A percentile compares a stretch with the other conserved stretches of the same genome.
These are phyloP conservation scores for Penicillium steckii DNA, from an alignment of 495 filamentous ascomycete genomes.

Conservation along the genomic window DNA sequence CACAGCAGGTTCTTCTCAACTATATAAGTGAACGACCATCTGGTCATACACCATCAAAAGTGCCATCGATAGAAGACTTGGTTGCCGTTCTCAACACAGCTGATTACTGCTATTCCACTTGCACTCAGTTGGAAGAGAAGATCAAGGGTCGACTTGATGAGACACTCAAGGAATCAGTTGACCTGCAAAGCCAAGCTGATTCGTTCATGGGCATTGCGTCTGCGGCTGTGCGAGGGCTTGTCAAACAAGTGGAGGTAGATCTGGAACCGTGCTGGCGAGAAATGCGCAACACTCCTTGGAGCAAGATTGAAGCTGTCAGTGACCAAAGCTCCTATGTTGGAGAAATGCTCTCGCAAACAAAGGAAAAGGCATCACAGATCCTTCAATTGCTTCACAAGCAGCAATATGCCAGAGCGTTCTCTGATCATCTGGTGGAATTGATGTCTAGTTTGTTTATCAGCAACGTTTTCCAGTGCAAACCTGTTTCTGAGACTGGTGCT, in stretches of 20 bases:
- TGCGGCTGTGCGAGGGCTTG: conserved; percentile 79
- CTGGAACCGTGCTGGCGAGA: conserved; percentile 90
- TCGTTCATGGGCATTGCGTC: conserved; percentile 93
- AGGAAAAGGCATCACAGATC: conserved; percentile 67
- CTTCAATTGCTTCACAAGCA: conserved; percentile 80
- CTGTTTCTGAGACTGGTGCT: conserved; percentile 90
- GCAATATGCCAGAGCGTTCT: conserved; percentile 91
- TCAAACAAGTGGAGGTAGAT: conserved; percentile 76
- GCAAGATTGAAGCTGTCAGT: conserved; percentile 87
- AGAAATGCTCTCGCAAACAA: conserved; percentile 72
- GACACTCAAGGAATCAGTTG: conserved; percentile 69
- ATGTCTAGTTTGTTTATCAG: conserved; percentile 74
- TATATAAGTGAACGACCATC: conserved; percentile 64
- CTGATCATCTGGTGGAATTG: conserved; percentile 88
- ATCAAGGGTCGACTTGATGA: conserved; percentile 86
- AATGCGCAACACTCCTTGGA: conserved; percentile 97
- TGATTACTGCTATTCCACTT: conserved; percentile 94
- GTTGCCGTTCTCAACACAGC: conserved; percentile 92
- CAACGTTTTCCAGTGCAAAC: conserved; percentile 84
- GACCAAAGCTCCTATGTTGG: conserved; percentile 92
- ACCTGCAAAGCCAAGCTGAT: conserved; percentile 89
- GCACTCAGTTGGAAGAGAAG: conserved; percentile 88
- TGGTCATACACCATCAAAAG: conserved; percentile 46
- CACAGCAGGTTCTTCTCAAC: conserved; percentile 84
- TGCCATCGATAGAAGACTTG: conserved; percentile 70